Base-by-base conservation (phyloP, 2,329 filamentous ascomycete genomes). In the Bertia moriformis region DNA sequence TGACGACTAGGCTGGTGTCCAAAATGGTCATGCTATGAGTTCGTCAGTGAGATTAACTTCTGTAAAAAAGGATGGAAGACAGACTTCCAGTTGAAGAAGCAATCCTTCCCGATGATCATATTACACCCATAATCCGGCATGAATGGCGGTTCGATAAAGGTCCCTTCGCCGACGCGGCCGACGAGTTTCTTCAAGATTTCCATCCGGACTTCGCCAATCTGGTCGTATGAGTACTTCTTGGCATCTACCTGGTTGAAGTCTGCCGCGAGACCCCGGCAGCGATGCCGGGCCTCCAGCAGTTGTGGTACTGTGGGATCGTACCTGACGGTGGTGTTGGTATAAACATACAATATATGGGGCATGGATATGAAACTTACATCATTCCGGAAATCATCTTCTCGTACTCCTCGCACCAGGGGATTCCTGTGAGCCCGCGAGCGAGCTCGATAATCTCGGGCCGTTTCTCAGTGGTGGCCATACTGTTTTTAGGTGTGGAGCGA, bases 1-100 rank as follows among this genome's bases (percentile, higher is more conserved):
- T 80, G 3, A 55, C 62, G 30, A 88, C 77, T 2, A 73, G 61
- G 45, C 74, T 81, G n/a, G 77, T 85, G 52, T 89, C 83, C 13
- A 87, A 61, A 43, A 87, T 78, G 2, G 74, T 73, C 40, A 69
- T 51, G 42, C 63, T 66, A 24, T n/a, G 14, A 18, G 10, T 15
- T 1, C 14, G 18, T 15, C 5, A 51, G 45, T 30, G 39, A 36
- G 4, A 38, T 42, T 38, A 44, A 40, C 30, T 50, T 57, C 54
- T 1, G 51, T 50, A 22, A 13, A 36, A 5, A 19, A 13, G 19
- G 4, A 22, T 12, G 22, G 36, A 36, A 39, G 7, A 39, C 42
- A 14, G 13, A 61, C 58, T 69, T 69, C 52, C 73, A 74, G 46
- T 76, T 77, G 35, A 73, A 63, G 47, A 80, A 83, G 49, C 78